A percentile compares a stretch with the other conserved stretches of the same genome.
These are phyloP conservation scores for Aaosphaeria pasadenensis DNA, from an alignment of 2,329 filamentous ascomycete genomes.

Conservation along the genomic window DNA sequence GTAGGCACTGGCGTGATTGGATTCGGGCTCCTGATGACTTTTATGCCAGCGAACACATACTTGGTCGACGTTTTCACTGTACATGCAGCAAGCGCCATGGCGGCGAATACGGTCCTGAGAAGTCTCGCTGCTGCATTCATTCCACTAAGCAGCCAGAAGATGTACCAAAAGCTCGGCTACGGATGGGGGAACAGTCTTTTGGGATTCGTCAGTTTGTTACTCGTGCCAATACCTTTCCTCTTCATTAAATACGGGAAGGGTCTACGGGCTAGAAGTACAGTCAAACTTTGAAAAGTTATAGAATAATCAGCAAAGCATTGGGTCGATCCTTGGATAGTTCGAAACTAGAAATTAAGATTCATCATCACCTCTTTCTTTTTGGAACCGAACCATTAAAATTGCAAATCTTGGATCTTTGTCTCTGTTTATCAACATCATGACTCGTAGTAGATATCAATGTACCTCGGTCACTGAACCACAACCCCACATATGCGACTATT, in stretches of 20 bases:
- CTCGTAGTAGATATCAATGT: no score
- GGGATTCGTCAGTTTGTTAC: conserved; percentile 28
- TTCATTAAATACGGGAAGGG: conserved; percentile 34
- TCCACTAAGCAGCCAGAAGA: conserved; percentile 31
- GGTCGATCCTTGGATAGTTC: no score
- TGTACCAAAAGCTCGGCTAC: conserved; percentile 39
- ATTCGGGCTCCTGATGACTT: conserved; percentile 33
- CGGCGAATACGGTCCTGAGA: conserved; percentile 40
- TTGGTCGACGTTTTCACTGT: conserved; percentile 42
- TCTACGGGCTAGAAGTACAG: conserved; percentile 23
- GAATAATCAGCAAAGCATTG: not conserved
- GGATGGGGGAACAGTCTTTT: conserved; percentile 40
- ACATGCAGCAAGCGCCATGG: conserved; percentile 42
- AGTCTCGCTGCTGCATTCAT: conserved; percentile 38
- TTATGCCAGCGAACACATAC: conserved; percentile 40
- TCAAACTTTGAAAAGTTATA: conserved; percentile 19
- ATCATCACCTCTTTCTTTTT: no score
- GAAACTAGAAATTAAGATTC: no score
- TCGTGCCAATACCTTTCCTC: conserved; percentile 34
- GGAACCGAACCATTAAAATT: no score
- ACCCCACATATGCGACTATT: no score
- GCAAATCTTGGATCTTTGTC: no score
- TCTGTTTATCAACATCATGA: no score
- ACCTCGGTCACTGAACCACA: no score
- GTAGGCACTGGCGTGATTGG: conserved; percentile 33